Percentiles rank a stretch among this genome's conserved stretches.
These are phyloP conservation scores for Phytophthora sp. DNA, from an alignment of 352 stramenopile genomes.

Conservation along the genomic window DNA sequence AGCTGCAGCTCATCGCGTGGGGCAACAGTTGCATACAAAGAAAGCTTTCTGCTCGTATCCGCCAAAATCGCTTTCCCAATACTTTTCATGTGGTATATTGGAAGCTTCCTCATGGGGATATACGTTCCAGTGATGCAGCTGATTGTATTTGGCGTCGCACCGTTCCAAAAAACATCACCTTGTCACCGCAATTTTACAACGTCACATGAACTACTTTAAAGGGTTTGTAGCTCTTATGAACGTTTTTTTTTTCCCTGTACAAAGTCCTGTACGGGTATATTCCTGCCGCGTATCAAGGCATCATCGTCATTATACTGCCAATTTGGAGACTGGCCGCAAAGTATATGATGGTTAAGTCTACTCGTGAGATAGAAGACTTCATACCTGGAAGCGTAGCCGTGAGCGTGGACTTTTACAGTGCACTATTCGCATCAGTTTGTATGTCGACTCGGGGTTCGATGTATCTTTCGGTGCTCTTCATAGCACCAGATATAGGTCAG, in stretches of 20 bases:
- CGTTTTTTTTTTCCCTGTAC: slow-evolving; percentile 8
- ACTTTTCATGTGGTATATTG: no score
- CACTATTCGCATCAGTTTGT: background rate
- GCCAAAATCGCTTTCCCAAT: no score
- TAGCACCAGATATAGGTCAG: background rate
- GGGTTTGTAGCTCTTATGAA: background rate
- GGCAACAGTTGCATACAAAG: no score
- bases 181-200: slow-evolving; percentile 3
- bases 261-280: background rate
- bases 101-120: no score
- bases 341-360: background rate
- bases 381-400: background rate
- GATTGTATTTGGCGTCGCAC: slow-evolving; percentile 1
- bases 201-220: slow-evolving; percentile 9
- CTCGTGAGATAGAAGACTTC: background rate
- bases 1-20: no score
- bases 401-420: background rate
- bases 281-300: background rate
- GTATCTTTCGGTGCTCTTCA: background rate
- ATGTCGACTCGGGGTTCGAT: background rate
- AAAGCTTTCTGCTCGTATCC: no score
- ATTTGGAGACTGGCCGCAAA: background rate
- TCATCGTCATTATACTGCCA: background rate
- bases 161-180: slow-evolving; percentile 1
- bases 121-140: no score